A percentile compares a stretch with the other conserved stretches of the same genome.
These are phyloP conservation scores for Aeminium ludgeri DNA, from an alignment of 495 filamentous ascomycete genomes.

Conservation along the genomic window DNA sequence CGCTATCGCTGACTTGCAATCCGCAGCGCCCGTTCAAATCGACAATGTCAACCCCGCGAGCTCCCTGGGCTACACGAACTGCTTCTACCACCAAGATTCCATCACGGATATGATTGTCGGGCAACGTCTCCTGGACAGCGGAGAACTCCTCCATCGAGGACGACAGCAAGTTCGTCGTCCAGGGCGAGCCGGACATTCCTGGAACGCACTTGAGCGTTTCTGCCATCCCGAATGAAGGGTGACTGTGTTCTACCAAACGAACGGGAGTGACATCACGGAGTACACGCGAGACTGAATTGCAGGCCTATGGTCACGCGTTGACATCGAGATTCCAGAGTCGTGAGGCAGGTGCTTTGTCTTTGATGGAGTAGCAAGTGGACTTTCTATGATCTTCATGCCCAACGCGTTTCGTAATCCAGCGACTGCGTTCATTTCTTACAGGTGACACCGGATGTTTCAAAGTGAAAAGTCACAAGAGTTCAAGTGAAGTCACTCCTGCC, in stretches of 20 bases:
- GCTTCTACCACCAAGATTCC: constrained; percentile 16
- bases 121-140: constrained; percentile 15
- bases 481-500: no score
- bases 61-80: constrained; percentile 18
- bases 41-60: constrained; percentile 11
- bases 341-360: constrained; percentile 3
- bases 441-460: no score
- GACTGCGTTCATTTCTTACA: no score
- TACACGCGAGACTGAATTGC: constrained; percentile 12
- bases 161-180: constrained; percentile 11
- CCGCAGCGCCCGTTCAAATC: constrained; percentile 1
- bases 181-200: constrained; percentile 10
- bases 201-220: constrained; percentile 18
- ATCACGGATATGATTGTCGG: constrained; percentile 10
- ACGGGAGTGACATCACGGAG: constrained; percentile 15
- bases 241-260: constrained; percentile 17
- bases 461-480: no score
- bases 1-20: not conserved
- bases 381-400: no score
- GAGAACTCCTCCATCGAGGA: constrained; percentile 16
- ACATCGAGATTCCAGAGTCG: constrained; percentile 10
- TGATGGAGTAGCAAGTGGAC: no score
- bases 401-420: no score
- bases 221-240: constrained; percentile 9
- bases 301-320: constrained; percentile 13